These are phyloP conservation scores for Adansonia gregorii DNA, from an alignment of 441 rosid genomes.

Conservation along the genomic window DNA sequence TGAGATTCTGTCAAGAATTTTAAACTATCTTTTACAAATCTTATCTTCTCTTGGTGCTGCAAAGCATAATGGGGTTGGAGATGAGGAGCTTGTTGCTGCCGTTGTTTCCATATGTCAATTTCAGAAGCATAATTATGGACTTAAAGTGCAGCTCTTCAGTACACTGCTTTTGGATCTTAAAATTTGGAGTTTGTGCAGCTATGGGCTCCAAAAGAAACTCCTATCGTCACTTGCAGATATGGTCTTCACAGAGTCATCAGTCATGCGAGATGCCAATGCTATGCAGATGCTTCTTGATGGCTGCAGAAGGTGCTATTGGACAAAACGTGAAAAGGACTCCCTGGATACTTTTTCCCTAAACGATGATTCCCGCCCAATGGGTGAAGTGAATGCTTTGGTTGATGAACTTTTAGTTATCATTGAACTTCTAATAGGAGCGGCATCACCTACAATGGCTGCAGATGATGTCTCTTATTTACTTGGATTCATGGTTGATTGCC, in stretches of 20 bases:
- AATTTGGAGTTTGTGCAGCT: slow-evolving; percentile 96
- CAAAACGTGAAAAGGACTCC: slow-evolving; percentile 78
- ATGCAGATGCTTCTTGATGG: slow-evolving; percentile 99
- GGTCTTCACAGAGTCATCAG: slow-evolving; percentile 93
- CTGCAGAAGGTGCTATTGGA: slow-evolving; percentile 99
- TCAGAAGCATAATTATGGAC: slow-evolving; percentile 79
- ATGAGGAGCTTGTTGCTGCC: slow-evolving; percentile 98
- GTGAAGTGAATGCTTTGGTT: slow-evolving; percentile 96
- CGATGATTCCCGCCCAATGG: slow-evolving; percentile 71
- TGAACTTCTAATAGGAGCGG: slow-evolving; percentile 95
- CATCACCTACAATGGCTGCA: slow-evolving; percentile 72
- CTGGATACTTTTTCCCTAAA: slow-evolving; percentile 63
- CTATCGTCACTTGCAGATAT: slow-evolving; percentile 95
- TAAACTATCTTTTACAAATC: slow-evolving; percentile 83
- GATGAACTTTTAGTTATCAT: slow-evolving; percentile 97
- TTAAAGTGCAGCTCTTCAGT: slow-evolving; percentile 93
- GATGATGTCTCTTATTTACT: slow-evolving; percentile 84
- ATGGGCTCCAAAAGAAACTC: slow-evolving; percentile 97
- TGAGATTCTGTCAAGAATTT: slow-evolving; percentile 85
- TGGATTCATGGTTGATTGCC: slow-evolving; percentile 95
- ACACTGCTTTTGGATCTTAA: slow-evolving; percentile 86
- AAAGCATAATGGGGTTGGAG: slow-evolving; percentile 70
- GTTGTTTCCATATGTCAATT: slow-evolving; percentile 88
- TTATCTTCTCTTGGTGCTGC: slow-evolving; percentile 67
- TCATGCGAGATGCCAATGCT: slow-evolving; percentile 96